phyloP scores from a whole-genome alignment of 352 stramenopile species.

The Phytopythium sindhum region DNA sequence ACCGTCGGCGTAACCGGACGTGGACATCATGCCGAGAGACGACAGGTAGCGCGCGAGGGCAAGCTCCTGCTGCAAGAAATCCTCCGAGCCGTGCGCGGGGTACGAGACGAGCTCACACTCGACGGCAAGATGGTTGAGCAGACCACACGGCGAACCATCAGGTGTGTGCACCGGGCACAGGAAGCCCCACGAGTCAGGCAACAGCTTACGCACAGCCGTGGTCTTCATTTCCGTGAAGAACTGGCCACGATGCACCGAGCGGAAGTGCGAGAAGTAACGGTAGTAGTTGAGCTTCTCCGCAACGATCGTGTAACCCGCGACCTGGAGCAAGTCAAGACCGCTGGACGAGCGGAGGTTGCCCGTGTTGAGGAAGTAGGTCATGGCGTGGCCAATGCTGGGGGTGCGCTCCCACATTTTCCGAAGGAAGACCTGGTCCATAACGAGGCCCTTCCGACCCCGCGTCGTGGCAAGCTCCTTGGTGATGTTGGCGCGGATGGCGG shows the following conservation, averaged over 20 bases:
- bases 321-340: conserved; percentile 97
- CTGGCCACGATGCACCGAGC: conserved; percentile 97
- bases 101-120: conserved; percentile 87
- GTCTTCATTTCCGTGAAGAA: conserved; percentile 99
- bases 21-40: conserved; percentile 80
- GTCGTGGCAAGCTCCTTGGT: conserved; percentile 55
- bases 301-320: conserved; percentile 98
- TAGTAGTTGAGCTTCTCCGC: conserved; percentile 99
- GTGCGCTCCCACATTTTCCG: conserved; percentile 93
- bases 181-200: conserved; percentile 99
- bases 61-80: conserved; percentile 68
- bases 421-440: conserved; percentile 88
- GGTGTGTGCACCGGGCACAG: conserved; percentile 99
- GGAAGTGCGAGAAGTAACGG: conserved; percentile 98
- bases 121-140: conserved; percentile 98
- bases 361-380: conserved; percentile 99
- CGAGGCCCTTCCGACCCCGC: conserved; percentile 51
- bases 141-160: conserved; percentile 97
- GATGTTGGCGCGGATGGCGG: conserved; percentile 68
- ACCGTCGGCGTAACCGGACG: conserved; percentile 75
- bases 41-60: conserved; percentile 77
- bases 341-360: conserved; percentile 97
- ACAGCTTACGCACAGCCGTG: conserved; percentile 96
- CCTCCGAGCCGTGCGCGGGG: conserved; percentile 68
- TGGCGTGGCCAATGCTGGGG: conserved; percentile 89